phyloP scores from a whole-genome alignment of 495 filamentous ascomycete genomes.

The Podospora pseudoanserina region DNA sequence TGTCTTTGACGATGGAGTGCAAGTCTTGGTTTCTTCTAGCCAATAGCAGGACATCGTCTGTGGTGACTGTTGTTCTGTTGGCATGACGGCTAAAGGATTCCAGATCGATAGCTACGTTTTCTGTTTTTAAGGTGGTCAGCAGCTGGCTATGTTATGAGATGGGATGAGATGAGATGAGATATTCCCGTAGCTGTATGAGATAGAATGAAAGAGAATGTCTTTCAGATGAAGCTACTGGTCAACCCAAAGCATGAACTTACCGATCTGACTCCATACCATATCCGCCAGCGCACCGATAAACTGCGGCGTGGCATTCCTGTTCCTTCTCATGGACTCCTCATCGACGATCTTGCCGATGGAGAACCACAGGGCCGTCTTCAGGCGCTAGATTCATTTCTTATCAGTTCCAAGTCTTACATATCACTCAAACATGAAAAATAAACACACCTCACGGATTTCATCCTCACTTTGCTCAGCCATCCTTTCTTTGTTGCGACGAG shows the following conservation, averaged over 20 bases:
- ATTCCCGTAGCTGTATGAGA: not conserved
- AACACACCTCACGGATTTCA: slow-evolving; percentile 28
- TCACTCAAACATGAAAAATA: not conserved
- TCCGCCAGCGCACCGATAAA: slow-evolving; percentile 92
- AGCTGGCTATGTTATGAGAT: not conserved
- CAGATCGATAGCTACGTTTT: slow-evolving; percentile 70
- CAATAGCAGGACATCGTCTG: slow-evolving; percentile 83
- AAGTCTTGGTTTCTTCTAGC: slow-evolving; percentile 82
- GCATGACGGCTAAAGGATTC: slow-evolving; percentile 85
- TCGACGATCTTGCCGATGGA: slow-evolving; percentile 86
- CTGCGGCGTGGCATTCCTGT: slow-evolving; percentile 86
- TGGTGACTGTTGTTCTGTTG: slow-evolving; percentile 74
- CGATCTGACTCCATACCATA: slow-evolving; percentile 86
- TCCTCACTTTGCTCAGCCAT: slow-evolving; percentile 35
- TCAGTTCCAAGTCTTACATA: not conserved
- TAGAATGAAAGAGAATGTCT: too few species aligned
- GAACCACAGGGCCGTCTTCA: slow-evolving; percentile 95
- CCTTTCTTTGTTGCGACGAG: not conserved
- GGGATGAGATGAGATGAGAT: not conserved
- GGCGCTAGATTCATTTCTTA: slow-evolving; percentile 51
- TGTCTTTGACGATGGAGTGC: slow-evolving; percentile 64
- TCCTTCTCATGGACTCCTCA: slow-evolving; percentile 69
- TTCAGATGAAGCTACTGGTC: not conserved
- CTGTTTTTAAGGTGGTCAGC: slow-evolving; percentile 36
- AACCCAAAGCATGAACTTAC: slow-evolving; percentile 43